Conservation (phyloP, 2,329 filamentous ascomycete genomes). For the Orbilia ellipsospora region DNA sequence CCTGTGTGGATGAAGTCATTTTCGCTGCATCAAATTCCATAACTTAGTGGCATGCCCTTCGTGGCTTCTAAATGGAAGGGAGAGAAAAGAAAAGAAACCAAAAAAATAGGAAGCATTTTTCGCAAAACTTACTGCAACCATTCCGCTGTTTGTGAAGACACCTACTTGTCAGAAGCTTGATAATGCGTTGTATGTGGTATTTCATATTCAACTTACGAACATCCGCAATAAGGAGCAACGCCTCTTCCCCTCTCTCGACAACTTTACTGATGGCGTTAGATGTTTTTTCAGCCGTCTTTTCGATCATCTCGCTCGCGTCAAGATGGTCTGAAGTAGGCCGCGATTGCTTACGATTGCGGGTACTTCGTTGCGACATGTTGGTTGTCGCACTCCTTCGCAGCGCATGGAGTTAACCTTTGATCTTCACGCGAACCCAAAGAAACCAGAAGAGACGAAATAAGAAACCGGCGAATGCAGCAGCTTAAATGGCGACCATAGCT, state of each 20-base stretch:
- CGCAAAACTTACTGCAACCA: conserved; percentile 21
- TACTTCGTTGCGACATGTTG: conserved; percentile 18
- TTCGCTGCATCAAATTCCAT: conserved; percentile 57
- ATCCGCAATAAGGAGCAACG: conserved; percentile 13
- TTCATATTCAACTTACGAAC: conserved; percentile 18
- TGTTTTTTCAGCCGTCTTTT: conserved; percentile 21
- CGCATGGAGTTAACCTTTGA: neutral
- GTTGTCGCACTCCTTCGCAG: neutral
- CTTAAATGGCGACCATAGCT: conserved; percentile 16
- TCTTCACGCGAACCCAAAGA: neutral
- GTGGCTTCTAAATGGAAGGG: too few species aligned
- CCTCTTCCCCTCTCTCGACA: conserved; percentile 14
- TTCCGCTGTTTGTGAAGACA: conserved; percentile 7
- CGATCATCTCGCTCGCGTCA: neutral
- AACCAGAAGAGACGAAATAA: too few species aligned
- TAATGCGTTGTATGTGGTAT: conserved; percentile 20
- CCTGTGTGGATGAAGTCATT: conserved; percentile 62
- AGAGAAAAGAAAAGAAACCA: too few species aligned
- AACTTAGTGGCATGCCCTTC: too few species aligned
- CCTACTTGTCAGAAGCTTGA: neutral
- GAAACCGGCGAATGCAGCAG: neutral
- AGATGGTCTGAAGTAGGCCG: conserved; percentile 11
- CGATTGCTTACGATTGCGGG: conserved; percentile 31
- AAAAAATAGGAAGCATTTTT: neutral
- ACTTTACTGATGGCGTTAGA: conserved; percentile 8